phyloP scores from a whole-genome alignment of 345 rosid genomes.

The Iberis pinnata region DNA sequence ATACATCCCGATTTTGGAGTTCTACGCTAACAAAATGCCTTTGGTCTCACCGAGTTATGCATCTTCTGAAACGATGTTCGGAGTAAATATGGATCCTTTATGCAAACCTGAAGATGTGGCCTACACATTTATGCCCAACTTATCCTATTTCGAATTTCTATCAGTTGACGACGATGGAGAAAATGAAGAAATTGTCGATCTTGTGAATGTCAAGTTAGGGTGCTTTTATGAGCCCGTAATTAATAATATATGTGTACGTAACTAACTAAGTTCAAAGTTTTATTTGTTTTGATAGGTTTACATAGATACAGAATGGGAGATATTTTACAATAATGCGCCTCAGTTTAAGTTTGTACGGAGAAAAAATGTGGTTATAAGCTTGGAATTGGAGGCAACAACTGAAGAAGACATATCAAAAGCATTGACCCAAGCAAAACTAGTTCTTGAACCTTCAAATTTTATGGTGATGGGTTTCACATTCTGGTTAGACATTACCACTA shows the following conservation, averaged over 20 bases:
- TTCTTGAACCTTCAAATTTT: no score
- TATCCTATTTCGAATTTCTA: slow-evolving; percentile 69
- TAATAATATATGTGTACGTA: slow-evolving; percentile 9
- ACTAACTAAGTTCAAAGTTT: no score
- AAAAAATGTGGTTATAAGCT: no score
- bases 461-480: no score
- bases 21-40: slow-evolving; percentile 55
- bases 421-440: no score
- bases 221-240: slow-evolving; percentile 52
- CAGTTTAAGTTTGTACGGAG: no score
- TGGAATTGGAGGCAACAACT: no score
- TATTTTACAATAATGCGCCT: no score
- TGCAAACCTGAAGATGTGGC: slow-evolving; percentile 57
- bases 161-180: slow-evolving; percentile 30
- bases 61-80: slow-evolving; percentile 55
- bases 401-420: no score
- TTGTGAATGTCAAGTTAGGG: slow-evolving; percentile 49
- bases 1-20: slow-evolving; percentile 47
- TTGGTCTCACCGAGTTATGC: slow-evolving; percentile 44
- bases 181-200: slow-evolving; percentile 34
- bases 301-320: no score
- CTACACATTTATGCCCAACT: slow-evolving; percentile 55
- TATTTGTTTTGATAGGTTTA: no score
- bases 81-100: slow-evolving; percentile 1
- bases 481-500: no score